Percentiles rank a stretch among this genome's conserved stretches.
Evolutionary conservation across 2,329 filamentous ascomycete genomes (phyloP).

Genomic region (Xylaria sp.): DNA sequence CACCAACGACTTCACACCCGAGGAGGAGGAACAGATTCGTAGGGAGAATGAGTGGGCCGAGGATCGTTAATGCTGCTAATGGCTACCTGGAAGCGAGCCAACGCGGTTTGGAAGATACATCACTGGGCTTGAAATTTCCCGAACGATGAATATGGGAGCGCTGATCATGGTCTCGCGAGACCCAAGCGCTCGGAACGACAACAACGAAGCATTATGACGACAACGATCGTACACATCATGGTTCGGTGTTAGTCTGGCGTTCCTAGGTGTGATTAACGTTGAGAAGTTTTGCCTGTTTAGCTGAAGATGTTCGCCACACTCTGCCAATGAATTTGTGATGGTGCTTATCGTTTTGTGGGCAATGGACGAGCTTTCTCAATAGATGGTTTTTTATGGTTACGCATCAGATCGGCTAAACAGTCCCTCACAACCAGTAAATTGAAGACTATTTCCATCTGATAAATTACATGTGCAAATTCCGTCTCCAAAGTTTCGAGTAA

Average conservation of each 20-base stretch:
- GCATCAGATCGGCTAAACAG: not conserved
- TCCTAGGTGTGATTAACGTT: slow-evolving; percentile 11
- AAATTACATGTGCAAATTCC: not conserved
- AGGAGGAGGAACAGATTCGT: slow-evolving; percentile 98
- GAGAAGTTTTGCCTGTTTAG: not conserved
- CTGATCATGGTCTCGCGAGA: not conserved
- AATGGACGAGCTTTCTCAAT: not conserved
- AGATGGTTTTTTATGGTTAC: not conserved
- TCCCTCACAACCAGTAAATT: no score
- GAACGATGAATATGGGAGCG: not conserved
- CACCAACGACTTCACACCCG: slow-evolving; percentile 98
- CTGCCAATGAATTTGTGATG: not conserved
- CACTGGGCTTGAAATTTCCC: not conserved
- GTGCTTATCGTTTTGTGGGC: not conserved
- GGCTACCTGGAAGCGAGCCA: not conserved
- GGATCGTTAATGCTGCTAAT: slow-evolving; percentile 68
- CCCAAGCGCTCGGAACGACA: not conserved
- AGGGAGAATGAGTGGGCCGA: slow-evolving; percentile 93
- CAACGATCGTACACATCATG: slow-evolving; percentile 5
- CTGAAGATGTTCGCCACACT: not conserved
- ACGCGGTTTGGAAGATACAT: not conserved
- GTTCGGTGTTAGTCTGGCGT: slow-evolving; percentile 32
- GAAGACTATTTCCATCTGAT: not conserved
- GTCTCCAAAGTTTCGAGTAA: not conserved
- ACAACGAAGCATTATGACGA: not conserved